Percentiles rank a stretch among this genome's conserved stretches.
Evolutionary conservation across 345 rosid genomes (phyloP).

Genomic region (Microcos paniculata): DNA sequence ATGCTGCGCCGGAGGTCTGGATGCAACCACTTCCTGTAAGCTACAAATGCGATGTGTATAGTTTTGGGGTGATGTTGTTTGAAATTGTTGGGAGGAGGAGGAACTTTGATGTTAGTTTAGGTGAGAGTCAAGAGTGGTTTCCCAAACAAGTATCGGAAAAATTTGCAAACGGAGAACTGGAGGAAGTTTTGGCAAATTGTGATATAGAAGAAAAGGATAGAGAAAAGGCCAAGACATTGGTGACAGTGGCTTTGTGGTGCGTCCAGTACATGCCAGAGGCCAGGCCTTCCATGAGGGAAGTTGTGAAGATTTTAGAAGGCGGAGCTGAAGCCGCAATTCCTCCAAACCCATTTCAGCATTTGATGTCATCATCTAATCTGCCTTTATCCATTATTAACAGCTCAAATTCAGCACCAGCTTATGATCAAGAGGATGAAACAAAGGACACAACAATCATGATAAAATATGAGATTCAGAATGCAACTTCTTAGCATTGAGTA

Average conservation of each 20-base stretch:
- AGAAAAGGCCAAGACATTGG: conserved; percentile 32
- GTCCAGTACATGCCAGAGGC: conserved; percentile 30
- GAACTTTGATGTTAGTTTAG: not conserved
- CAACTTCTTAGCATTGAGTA: too few relatives aligned
- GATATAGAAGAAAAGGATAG: conserved; percentile 26
- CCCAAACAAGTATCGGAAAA: conserved; percentile 19
- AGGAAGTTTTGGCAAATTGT: conserved; percentile 3
- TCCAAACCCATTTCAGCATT: conserved; percentile 31
- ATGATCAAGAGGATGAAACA: too few relatives aligned
- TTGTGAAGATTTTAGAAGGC: conserved; percentile 40
- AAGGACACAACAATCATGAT: too few relatives aligned
- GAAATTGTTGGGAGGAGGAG: conserved; percentile 24
- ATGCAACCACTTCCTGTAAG: conserved; percentile 13
- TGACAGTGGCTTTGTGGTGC: conserved; percentile 28
- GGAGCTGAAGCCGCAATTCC: conserved; percentile 15
- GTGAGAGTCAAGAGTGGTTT: conserved; percentile 24
- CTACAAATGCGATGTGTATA: conserved; percentile 21
- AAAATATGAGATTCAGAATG: too few relatives aligned
- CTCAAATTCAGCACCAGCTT: not conserved
- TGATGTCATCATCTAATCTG: conserved; percentile 1
- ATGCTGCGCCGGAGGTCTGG: conserved; percentile 20
- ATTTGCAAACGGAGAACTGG: conserved; percentile 13
- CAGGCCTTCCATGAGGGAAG: conserved; percentile 32
- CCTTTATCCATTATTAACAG: not conserved
- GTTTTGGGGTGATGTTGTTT: conserved; percentile 22